Percentiles rank a stretch among this genome's conserved stretches.
Conservation (phyloP, 2,329 filamentous ascomycete species). For the Xylariaceae sp. region DNA sequence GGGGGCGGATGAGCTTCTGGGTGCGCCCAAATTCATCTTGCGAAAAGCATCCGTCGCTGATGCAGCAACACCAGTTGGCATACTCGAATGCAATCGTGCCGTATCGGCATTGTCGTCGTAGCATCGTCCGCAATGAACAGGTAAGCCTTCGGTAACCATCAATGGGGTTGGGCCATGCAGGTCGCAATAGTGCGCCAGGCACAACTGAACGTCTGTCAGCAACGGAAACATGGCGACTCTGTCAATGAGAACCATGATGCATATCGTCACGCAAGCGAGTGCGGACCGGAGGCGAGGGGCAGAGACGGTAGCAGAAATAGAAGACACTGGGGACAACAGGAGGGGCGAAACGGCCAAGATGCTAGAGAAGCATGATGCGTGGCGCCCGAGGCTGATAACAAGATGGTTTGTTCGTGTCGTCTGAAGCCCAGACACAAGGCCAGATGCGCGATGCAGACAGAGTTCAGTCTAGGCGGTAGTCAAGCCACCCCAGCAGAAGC, state of each 20-base stretch:
- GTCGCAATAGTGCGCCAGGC: slow-evolving; percentile 69
- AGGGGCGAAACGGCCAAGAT: no score
- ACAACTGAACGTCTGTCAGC: slow-evolving; percentile 55
- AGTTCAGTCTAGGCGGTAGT: slow-evolving; percentile 22
- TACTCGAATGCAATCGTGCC: slow-evolving; percentile 41
- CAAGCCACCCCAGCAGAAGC: slow-evolving; percentile 6
- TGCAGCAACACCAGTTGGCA: slow-evolving; percentile 34
- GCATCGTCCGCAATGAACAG: slow-evolving; percentile 59
- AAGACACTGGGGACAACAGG: no score
- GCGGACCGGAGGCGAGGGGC: not conserved
- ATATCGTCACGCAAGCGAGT: not conserved
- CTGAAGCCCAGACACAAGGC: not conserved
- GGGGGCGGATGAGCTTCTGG: slow-evolving; percentile 43
- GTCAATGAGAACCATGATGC: slow-evolving; percentile 23
- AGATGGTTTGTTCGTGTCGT: not conserved
- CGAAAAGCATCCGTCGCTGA: slow-evolving; percentile 48
- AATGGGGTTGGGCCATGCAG: slow-evolving; percentile 66
- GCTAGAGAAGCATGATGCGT: no score
- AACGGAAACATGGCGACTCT: slow-evolving; percentile 27
- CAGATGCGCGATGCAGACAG: not conserved
- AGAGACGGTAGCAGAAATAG: not conserved
- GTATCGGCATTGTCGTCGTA: slow-evolving; percentile 39
- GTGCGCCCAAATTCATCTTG: slow-evolving; percentile 43
- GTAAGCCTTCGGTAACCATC: slow-evolving; percentile 67
- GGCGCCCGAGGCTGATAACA: no score